phyloP scores from a whole-genome alignment of 345 rosid genomes.

The Eucalyptus marginata region DNA sequence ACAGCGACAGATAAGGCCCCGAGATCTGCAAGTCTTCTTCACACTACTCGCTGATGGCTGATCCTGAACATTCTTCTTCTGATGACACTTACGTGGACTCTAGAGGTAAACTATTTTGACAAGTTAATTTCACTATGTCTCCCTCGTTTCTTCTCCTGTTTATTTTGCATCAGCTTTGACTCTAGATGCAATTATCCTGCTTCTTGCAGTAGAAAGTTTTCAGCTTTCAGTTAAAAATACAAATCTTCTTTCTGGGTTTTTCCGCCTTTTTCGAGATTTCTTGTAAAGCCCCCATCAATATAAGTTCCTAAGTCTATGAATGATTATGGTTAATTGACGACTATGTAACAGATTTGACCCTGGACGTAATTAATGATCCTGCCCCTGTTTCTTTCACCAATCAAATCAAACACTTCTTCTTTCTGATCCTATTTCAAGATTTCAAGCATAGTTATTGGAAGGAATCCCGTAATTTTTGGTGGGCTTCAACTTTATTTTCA shows the following conservation, averaged over 20 bases:
- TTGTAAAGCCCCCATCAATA: neutral
- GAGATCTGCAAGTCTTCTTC: neutral
- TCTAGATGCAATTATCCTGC: neutral
- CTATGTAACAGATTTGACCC: neutral
- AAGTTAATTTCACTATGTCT: neutral
- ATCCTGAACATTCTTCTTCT: slow-evolving; percentile 37
- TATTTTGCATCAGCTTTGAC: neutral
- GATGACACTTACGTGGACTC: slow-evolving; percentile 11
- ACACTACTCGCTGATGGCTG: slow-evolving; percentile 23
- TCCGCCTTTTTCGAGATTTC: neutral
- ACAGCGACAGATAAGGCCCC: neutral
- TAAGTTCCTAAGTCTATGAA: neutral
- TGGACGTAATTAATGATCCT: neutral
- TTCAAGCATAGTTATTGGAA: neutral
- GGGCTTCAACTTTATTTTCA: neutral
- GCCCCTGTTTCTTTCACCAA: neutral
- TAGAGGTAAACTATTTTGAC: slow-evolving; percentile 10
- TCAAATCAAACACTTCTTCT: neutral
- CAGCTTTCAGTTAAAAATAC: neutral
- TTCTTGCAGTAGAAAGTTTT: neutral
- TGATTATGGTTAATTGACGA: neutral
- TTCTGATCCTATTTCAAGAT: neutral
- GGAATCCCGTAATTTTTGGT: neutral
- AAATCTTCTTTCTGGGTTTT: neutral
- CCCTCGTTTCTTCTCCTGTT: neutral